Evolutionary conservation across 2,329 filamentous ascomycete genomes (phyloP).

Genomic region (Macrophomina pseudophaseolina): DNA sequence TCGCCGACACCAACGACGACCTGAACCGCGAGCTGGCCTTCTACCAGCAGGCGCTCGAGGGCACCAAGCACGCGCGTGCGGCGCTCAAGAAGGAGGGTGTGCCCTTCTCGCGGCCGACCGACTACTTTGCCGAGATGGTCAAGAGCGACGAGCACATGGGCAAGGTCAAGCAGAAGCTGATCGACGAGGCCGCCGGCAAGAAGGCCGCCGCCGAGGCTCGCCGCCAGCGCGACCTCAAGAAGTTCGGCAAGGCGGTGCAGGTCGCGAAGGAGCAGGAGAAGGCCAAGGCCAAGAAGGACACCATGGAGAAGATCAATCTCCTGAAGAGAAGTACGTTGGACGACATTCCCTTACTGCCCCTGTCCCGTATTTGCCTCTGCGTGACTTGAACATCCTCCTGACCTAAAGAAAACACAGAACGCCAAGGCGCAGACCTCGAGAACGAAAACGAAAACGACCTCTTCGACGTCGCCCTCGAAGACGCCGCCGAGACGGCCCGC

Average conservation of each 20-base stretch:
- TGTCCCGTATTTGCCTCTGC: constrained; percentile 28
- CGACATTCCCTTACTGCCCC: neutral
- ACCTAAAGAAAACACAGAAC: constrained; percentile 77
- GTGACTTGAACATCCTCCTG: constrained; percentile 21
- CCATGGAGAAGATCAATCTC: constrained; percentile 91
- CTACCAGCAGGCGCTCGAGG: constrained; percentile 85
- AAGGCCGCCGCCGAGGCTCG: constrained; percentile 91
- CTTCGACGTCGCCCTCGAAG: constrained; percentile 88
- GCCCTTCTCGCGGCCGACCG: constrained; percentile 83
- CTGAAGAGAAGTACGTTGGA: constrained; percentile 86
- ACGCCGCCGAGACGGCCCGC: constrained; percentile 60
- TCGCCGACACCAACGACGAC: constrained; percentile 88
- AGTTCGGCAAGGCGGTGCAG: constrained; percentile 98
- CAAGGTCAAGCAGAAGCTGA: constrained; percentile 89
- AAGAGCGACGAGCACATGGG: constrained; percentile 96
- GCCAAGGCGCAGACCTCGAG: constrained; percentile 72
- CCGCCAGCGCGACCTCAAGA: constrained; percentile 93
- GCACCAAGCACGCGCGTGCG: constrained; percentile 73
- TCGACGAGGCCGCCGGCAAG: constrained; percentile 89
- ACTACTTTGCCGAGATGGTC: constrained; percentile 99
- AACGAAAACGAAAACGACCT: constrained; percentile 79
- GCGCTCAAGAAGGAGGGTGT: constrained; percentile 80
- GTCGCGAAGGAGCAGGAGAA: constrained; percentile 94
- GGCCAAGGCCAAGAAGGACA: constrained; percentile 88
- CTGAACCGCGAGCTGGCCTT: constrained; percentile 90